Base-by-base conservation (phyloP, 345 rosid species). In the Capsella bursapastoris region DNA sequence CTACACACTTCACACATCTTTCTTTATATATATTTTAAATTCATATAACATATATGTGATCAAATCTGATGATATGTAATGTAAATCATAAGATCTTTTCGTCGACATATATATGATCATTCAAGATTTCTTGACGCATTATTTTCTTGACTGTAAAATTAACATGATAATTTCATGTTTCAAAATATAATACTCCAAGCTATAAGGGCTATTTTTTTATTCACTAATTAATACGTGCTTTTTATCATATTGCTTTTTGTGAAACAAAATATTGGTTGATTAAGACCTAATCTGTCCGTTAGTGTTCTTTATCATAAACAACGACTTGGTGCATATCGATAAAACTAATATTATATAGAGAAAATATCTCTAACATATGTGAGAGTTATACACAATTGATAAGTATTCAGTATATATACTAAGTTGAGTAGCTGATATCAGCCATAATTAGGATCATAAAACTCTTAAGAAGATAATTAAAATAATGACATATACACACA, bases 201-300 rank as follows among this genome's bases (percentile, higher is more conserved):
- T 49, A 58, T 18, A 50, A 22, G 22, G 32, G 28, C 44, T 38
- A 37, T 66, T 59, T n/a, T 18, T 22, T 40, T 50, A 59, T 10
- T 68, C 48, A 52, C n/a, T 25, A 29, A 6, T 18, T 62, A 45
- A 45, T 53, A 63, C 70, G 68, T 61, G 60, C 7, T 5, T 71
- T 64, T 43, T 45, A 9, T 38, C 80, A 40, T 70, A 49, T 64
- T 7, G 55, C 56, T 57, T 64, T 57, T 22, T 38, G 48, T 38
- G 13, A 38, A 62, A 52, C 29, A 53, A 70, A 38, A 76, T 63
- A 63, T 47, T 55, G 66, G 37, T 64, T 52, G 37, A 27, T 14
- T 52, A 62, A 53, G 60, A 70, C 75, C 49, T 56, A 69, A 64
- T 56, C 48, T 4, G 61, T 56, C 59, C 66, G 64, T 64, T 64